Conservation (phyloP, 2,329 filamentous ascomycete species). For the Aureobasidium sp. region DNA sequence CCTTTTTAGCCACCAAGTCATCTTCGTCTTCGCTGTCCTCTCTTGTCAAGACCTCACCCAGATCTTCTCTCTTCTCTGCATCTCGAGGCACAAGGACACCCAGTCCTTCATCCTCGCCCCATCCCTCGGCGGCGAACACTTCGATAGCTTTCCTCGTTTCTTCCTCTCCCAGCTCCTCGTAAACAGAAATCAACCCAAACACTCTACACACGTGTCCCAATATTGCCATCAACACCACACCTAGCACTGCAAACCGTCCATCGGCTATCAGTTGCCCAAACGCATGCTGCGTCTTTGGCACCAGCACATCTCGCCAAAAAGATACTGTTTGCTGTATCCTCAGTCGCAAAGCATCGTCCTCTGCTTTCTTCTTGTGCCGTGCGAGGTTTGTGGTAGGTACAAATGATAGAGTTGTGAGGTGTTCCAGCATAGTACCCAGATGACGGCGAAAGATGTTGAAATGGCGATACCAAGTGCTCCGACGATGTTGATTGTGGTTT, state of each 20-base stretch:
- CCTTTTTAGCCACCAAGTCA: neutral
- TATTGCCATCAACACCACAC: constrained; percentile 37
- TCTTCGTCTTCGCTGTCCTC: constrained; percentile 17
- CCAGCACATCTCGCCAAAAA: constrained; percentile 35
- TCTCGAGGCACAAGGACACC: constrained; percentile 21
- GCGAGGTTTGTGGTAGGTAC: constrained; percentile 26
- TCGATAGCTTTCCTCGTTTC: constrained; percentile 38
- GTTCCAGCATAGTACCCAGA: constrained; percentile 47
- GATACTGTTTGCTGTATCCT: constrained; percentile 27
- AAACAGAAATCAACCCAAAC: constrained; percentile 34
- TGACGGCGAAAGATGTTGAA: constrained; percentile 66
- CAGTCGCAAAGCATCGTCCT: constrained; percentile 18
- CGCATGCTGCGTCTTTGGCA: constrained; percentile 28
- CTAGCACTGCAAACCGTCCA: constrained; percentile 39
- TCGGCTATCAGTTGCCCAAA: constrained; percentile 42
- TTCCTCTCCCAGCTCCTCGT: constrained; percentile 36
- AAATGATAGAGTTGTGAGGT: constrained; percentile 21
- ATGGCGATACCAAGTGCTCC: constrained; percentile 71
- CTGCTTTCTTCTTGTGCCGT: constrained; percentile 23
- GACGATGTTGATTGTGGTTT: constrained; percentile 85
- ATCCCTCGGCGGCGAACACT: constrained; percentile 37
- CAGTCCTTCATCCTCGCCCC: constrained; percentile 28
- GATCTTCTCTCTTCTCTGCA: constrained; percentile 15
- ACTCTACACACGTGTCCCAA: constrained; percentile 36
- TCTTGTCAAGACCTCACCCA: constrained; percentile 31